Evolutionary conservation across 202 grass and related monocot genomes (phyloP).

Genomic region (Schoenoplectus tabernaemontani): DNA sequence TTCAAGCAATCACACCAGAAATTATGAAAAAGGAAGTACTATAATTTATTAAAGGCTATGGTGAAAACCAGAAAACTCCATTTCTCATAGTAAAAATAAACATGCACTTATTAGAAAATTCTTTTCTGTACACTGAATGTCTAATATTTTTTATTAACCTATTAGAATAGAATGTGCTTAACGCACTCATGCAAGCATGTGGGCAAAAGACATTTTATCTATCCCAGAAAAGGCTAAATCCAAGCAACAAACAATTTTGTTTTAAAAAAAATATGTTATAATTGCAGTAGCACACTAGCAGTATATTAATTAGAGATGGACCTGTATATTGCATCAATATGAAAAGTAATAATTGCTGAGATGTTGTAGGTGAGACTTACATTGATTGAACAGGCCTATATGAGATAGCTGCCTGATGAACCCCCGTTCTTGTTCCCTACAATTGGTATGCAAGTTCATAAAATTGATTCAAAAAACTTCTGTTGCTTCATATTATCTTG

Average conservation of each 20-base stretch:
- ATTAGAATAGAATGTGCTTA: not conserved
- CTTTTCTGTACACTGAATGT: not conserved
- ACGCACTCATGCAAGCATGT: not conserved
- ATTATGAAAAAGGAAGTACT: not conserved
- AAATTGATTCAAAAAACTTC: not conserved
- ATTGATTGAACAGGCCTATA: constrained; percentile 41
- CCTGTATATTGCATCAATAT: not conserved
- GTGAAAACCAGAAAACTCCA: not conserved
- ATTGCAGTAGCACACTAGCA: not conserved
- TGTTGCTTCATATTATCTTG: not conserved
- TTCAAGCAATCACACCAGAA: not conserved
- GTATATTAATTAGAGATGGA: not conserved
- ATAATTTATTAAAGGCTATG: not conserved
- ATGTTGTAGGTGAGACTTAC: constrained; percentile 31
- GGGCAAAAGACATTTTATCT: not conserved
- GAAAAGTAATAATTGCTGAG: not conserved
- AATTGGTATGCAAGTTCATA: not conserved
- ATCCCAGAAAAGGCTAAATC: not conserved
- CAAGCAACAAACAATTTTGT: not conserved
- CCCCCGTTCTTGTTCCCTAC: constrained; percentile 33
- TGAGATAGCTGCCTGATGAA: constrained; percentile 35
- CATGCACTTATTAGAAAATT: not conserved
- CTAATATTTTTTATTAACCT: not conserved
- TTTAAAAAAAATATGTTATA: not conserved
- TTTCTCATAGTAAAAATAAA: not conserved